Percentiles rank a stretch among this genome's conserved stretches.
phyloP scores from a whole-genome alignment of 306 rosid species.

The Biancaea sappan region DNA sequence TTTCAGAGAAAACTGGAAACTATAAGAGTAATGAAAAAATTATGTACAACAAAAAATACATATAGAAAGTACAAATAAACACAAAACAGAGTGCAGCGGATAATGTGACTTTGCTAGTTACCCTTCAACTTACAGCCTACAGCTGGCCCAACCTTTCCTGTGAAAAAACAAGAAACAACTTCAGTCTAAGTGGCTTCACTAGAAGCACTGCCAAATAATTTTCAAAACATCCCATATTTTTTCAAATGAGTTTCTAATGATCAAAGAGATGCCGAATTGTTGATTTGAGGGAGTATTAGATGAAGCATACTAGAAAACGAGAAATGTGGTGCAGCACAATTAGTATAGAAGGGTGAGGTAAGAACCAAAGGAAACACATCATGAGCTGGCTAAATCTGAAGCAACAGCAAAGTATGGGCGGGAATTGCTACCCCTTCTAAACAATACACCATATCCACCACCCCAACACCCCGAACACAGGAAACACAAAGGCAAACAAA shows the following conservation, averaged over 20 bases:
- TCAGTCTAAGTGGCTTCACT: constrained; percentile 16
- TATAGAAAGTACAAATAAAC: constrained; percentile 34
- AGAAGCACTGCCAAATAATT: neutral
- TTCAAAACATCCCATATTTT: neutral
- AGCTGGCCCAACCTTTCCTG: constrained; percentile 89
- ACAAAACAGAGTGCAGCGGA: constrained; percentile 40
- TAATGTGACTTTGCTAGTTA: constrained; percentile 20
- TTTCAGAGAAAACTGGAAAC: neutral
- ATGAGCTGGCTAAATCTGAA: neutral
- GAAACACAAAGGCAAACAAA: neutral
- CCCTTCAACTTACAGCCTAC: constrained; percentile 52
- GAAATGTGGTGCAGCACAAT: neutral
- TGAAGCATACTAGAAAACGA: constrained; percentile 2
- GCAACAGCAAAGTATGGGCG: neutral
- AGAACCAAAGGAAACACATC: neutral
- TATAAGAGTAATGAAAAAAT: neutral
- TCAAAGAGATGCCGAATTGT: constrained; percentile 11
- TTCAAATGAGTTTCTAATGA: neutral
- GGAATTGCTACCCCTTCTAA: neutral
- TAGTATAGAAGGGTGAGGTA: neutral
- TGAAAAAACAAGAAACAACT: constrained; percentile 38
- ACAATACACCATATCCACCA: neutral
- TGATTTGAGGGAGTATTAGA: neutral
- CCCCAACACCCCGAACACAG: neutral
- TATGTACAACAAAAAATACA: constrained; percentile 14